Percentiles rank a stretch among this genome's conserved stretches.
Evolutionary conservation across 345 rosid genomes (phyloP).

Genomic region (Murraya koenigii): DNA sequence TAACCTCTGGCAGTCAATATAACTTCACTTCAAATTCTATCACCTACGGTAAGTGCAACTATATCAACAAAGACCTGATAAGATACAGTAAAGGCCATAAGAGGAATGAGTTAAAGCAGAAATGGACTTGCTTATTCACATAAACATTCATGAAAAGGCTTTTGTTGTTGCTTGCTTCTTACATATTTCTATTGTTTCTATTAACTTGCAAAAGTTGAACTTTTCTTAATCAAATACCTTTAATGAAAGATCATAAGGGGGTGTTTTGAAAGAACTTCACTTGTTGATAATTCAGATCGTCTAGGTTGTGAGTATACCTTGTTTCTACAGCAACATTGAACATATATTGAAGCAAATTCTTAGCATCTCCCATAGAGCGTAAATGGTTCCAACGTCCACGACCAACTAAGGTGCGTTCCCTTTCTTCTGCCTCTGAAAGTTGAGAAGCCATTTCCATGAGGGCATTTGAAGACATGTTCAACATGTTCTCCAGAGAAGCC

Average conservation of each 20-base stretch:
- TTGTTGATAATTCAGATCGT: not conserved
- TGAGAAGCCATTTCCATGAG: slow-evolving; percentile 77
- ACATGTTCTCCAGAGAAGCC: slow-evolving; percentile 67
- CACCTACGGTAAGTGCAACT: not conserved
- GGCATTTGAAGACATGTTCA: slow-evolving; percentile 64
- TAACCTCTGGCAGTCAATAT: too few relatives aligned
- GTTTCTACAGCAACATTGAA: slow-evolving; percentile 64
- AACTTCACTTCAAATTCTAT: too few relatives aligned
- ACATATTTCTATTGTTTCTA: too few relatives aligned
- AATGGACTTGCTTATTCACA: not conserved
- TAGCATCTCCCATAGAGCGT: slow-evolving; percentile 70
- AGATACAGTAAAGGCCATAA: not conserved
- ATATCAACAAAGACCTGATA: not conserved
- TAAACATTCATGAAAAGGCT: too few relatives aligned
- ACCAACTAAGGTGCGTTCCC: slow-evolving; percentile 52
- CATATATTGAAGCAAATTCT: slow-evolving; percentile 67
- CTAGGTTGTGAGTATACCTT: slow-evolving; percentile 40
- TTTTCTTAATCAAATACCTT: too few relatives aligned
- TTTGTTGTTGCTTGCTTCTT: too few relatives aligned
- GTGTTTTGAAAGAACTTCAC: too few relatives aligned
- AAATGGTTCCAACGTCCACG: slow-evolving; percentile 71
- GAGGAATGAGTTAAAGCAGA: not conserved
- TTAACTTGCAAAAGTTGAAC: too few relatives aligned
- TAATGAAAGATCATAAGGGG: too few relatives aligned
- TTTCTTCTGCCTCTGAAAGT: slow-evolving; percentile 81